These are phyloP conservation scores for Davidsoniella eucalypti DNA, from an alignment of 2,329 filamentous ascomycete genomes.

Conservation along the genomic window DNA sequence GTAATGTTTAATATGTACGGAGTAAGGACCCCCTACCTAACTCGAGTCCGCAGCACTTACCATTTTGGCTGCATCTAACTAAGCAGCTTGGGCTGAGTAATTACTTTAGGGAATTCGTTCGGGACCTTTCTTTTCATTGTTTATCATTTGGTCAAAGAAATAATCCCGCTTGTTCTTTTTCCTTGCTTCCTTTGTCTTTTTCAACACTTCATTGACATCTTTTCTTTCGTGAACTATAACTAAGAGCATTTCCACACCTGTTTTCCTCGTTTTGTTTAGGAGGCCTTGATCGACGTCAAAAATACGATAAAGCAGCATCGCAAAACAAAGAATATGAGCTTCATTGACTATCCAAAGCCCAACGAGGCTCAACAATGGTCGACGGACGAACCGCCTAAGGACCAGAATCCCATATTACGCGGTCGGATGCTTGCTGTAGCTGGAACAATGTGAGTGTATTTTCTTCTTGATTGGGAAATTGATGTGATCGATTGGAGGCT, in stretches of 20 bases:
- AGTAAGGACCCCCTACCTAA: no score
- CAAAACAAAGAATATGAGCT: constrained; percentile 15
- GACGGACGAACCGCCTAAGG: constrained; percentile 22
- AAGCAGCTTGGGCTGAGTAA: no score
- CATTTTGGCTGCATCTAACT: no score
- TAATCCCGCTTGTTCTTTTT: background rate
- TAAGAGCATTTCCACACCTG: background rate
- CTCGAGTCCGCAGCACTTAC: no score
- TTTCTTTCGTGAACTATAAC: background rate
- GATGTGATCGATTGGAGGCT: background rate
- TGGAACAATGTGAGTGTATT: constrained; percentile 37
- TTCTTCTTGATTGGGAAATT: background rate
- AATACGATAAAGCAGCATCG: background rate
- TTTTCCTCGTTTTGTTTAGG: background rate
- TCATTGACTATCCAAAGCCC: constrained; percentile 28
- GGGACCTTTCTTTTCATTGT: background rate
- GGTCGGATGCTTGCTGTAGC: constrained; percentile 47
- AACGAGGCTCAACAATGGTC: constrained; percentile 22
- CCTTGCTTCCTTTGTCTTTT: background rate
- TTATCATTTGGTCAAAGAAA: background rate
- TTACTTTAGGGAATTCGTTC: no score
- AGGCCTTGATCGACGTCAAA: background rate
- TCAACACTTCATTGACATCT: background rate
- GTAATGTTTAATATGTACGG: no score
- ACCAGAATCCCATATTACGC: constrained; percentile 53